These are phyloP conservation scores for Fusarium aywerte DNA, from an alignment of 2,329 filamentous ascomycete species.

Conservation along the genomic window DNA sequence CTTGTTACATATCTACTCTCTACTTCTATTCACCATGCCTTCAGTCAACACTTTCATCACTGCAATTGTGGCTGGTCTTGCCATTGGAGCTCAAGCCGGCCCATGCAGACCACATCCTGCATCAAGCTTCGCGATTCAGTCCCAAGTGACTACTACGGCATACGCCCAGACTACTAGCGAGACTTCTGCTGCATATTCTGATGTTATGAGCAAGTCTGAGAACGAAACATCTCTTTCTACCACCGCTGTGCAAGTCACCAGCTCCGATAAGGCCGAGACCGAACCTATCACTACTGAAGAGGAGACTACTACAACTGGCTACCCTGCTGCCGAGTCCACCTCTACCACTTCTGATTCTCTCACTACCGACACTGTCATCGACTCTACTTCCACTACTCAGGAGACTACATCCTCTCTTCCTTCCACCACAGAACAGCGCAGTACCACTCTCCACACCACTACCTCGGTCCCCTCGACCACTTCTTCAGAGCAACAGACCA, in stretches of 20 bases:
- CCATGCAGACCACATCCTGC: constrained; percentile 30
- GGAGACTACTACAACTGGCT: not conserved
- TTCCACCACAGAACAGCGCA: not conserved
- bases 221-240: not conserved
- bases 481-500: constrained; percentile 15
- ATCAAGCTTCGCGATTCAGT: constrained; percentile 10
- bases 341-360: constrained; percentile 1
- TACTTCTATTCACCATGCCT: constrained; percentile 18
- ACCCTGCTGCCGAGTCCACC: not conserved
- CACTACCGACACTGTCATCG: not conserved
- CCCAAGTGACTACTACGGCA: not conserved
- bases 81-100: constrained; percentile 26
- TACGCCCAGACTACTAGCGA: not conserved
- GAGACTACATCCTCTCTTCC: constrained; percentile 1
- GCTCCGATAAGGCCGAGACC: constrained; percentile 9
- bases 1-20: not conserved
- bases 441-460: constrained; percentile 4
- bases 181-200: constrained; percentile 11
- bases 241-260: constrained; percentile 2
- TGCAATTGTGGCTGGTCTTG: constrained; percentile 30
- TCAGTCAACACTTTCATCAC: constrained; percentile 24
- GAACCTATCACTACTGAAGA: constrained; percentile 1
- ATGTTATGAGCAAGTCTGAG: constrained; percentile 1
- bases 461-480: constrained; percentile 5
- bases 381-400: not conserved